phyloP scores from a whole-genome alignment of 331 rosid species.

The Pyrus hybrid region DNA sequence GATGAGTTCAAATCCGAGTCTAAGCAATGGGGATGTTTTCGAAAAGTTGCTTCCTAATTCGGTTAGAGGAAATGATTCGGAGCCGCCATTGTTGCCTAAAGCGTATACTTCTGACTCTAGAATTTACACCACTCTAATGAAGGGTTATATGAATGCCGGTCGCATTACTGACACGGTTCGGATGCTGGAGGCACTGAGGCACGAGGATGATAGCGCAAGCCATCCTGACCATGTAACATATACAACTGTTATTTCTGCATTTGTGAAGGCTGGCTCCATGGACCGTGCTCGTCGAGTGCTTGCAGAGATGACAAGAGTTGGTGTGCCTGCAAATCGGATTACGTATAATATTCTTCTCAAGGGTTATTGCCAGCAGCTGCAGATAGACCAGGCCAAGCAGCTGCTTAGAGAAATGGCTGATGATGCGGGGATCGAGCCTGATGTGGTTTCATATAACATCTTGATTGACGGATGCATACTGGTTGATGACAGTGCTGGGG shows the following conservation, averaged over 20 bases:
- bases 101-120: conserved; percentile 60
- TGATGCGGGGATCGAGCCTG: conserved; percentile 68
- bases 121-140: conserved; percentile 86
- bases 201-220: conserved; percentile 53
- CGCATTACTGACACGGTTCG: conserved; percentile 71
- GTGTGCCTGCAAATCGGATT: conserved; percentile 65
- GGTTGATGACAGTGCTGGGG: conserved; percentile 88
- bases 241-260: conserved; percentile 87
- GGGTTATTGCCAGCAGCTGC: conserved; percentile 81
- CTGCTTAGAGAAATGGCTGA: conserved; percentile 76
- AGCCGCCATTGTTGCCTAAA: conserved; percentile 60
- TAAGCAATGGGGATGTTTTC: conserved; percentile 35
- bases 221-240: conserved; percentile 92
- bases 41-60: conserved; percentile 72
- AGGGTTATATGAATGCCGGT: conserved; percentile 85
- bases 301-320: conserved; percentile 79
- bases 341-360: conserved; percentile 83
- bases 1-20: conserved; percentile 1
- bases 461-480: conserved; percentile 83
- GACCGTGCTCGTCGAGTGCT: conserved; percentile 84
- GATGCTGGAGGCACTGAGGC: conserved; percentile 88
- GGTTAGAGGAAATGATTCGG: conserved; percentile 17
- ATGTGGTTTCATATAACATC: conserved; percentile 84
- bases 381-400: conserved; percentile 66
- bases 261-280: conserved; percentile 75